Evolutionary conservation across 306 rosid genomes (phyloP).

Genomic region (Lathyrus oleraceus): DNA sequence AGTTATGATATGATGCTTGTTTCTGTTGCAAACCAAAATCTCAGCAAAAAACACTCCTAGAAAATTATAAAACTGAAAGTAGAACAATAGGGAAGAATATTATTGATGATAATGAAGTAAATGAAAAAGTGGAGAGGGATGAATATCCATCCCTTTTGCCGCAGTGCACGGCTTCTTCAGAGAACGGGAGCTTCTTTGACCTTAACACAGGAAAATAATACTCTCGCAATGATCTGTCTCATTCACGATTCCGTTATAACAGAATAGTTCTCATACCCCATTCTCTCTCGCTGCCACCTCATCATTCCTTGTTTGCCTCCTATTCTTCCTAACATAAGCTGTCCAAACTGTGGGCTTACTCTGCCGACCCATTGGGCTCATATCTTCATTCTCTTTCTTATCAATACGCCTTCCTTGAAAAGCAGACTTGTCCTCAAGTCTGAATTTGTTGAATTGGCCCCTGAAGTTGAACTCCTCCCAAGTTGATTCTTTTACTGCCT

Average conservation of each 20-base stretch:
- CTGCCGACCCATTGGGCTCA: neutral
- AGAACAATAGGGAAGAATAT: neutral
- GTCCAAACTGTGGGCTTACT: neutral
- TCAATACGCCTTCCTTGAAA: neutral
- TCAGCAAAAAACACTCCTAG: neutral
- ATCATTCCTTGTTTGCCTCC: neutral
- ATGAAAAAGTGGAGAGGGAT: neutral
- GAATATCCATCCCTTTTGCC: neutral
- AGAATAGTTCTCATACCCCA: no score
- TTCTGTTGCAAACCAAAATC: neutral
- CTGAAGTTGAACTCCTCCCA: neutral
- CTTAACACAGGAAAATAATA: neutral
- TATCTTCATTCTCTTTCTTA: neutral
- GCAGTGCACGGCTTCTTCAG: neutral
- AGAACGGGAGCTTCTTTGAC: neutral
- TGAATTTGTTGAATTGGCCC: neutral
- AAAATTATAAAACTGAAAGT: neutral
- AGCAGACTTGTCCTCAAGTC: neutral
- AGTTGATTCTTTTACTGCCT: neutral
- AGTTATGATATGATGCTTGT: constrained; percentile 10
- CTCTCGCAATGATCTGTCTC: neutral
- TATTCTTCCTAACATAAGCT: neutral
- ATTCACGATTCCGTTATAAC: no score
- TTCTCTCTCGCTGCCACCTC: neutral
- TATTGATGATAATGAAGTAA: constrained; percentile 9